These are phyloP conservation scores for Patellifolia procumbens DNA, from an alignment of 179 eudicot species.

Conservation along the genomic window DNA sequence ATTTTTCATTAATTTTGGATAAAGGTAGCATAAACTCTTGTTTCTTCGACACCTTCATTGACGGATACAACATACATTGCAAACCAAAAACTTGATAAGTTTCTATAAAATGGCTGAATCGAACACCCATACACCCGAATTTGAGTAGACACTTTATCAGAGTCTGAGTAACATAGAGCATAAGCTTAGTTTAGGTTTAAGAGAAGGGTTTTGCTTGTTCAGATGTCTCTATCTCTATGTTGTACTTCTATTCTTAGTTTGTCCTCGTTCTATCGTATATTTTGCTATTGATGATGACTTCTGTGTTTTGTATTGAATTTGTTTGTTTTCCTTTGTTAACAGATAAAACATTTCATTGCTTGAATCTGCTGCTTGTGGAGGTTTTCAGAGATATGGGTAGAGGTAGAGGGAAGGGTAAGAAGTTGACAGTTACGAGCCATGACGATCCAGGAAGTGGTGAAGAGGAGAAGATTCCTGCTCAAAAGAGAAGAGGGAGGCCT, in stretches of 20 bases:
- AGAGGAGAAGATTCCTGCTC: constrained; percentile 62
- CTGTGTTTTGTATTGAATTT: constrained; percentile 4
- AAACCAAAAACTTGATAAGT: too few species aligned
- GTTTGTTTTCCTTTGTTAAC: constrained; percentile 6
- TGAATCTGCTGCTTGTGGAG: constrained; percentile 13
- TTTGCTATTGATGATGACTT: neutral
- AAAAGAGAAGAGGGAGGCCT: constrained; percentile 77
- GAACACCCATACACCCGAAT: too few species aligned
- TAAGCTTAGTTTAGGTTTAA: too few species aligned
- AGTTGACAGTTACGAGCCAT: constrained; percentile 39
- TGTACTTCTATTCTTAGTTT: neutral
- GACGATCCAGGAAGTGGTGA: constrained; percentile 63
- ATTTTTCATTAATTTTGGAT: too few species aligned
- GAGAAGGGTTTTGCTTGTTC: neutral
- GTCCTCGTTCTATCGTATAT: neutral
- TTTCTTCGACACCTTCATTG: too few species aligned
- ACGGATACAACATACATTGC: too few species aligned
- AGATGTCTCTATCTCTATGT: neutral
- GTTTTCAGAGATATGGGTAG: constrained; percentile 57
- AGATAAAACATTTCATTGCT: constrained; percentile 37
- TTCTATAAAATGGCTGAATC: too few species aligned
- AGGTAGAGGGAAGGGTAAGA: constrained; percentile 79
- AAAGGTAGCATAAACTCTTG: too few species aligned
- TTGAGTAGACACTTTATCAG: too few species aligned
- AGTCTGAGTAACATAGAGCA: too few species aligned